Evolutionary conservation across 2,329 filamentous ascomycete genomes (phyloP), one percentile per base, ranked within the genome.

Genomic region (Beauveria brongniartii): DNA sequence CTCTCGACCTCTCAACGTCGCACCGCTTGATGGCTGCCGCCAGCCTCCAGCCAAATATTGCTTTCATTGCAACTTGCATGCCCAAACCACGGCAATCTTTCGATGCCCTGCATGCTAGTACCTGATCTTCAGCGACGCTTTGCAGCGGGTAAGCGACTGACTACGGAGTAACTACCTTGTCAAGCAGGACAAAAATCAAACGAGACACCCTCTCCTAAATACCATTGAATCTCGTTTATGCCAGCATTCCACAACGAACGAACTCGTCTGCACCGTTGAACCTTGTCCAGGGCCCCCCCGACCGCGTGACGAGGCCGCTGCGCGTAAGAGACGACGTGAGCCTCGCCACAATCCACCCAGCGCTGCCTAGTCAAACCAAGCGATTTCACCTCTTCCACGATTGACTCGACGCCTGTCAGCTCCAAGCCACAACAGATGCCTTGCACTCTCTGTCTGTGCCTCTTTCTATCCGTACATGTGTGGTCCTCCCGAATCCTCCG

Each of bases 11-110:
- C 20, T 26, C 37, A 59, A 40, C 12, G 47, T 59, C 24, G 48
- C 56, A 59, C 56, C 10, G 40, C 47, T 34, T 52, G 24, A 26
- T 30, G 24, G 22, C 28, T 16, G 52, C 22, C 22, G 37, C 44
- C 46, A 59, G 43, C 30, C 44, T 44, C 47, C 47, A 30, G 56
- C 56, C 56, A 46, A 59, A 59, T 59, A 52, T 59, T 59, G 47
- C n/a, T 40, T 16, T 7, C 14, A 34, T 24, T 18, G 24, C 47
- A 43, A 22, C 34, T 9, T 34, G 55, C 41, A 47, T 37, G 16
- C 12, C 18, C 20, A 22, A 10, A 14, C 16, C n/a, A 50, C 4
- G 44, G 30, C 55, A 34, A 40, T 24, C 30, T 57, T 22, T 16
- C 44, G 20, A 41, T 52, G 46, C 46, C 26, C 5, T 50, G 20